Conservation (phyloP, 768 basidiomycete species). For the Boletus rubescentipes region DNA sequence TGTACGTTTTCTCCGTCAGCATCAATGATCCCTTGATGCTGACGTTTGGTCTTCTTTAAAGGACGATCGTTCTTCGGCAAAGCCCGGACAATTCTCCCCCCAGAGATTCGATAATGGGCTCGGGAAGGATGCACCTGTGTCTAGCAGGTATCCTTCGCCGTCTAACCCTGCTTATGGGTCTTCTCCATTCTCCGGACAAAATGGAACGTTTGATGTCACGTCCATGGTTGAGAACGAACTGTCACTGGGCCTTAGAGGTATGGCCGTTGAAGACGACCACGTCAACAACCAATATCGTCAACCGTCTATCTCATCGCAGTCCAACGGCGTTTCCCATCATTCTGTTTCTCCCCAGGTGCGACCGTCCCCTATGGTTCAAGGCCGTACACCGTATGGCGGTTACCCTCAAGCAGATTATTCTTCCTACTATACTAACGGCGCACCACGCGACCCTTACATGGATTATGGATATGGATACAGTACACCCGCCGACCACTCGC, state of each 20-base stretch:
- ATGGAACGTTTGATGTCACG: constrained; percentile 38
- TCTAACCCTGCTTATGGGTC: constrained; percentile 38
- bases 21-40: constrained; percentile 15
- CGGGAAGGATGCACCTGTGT: constrained; percentile 39
- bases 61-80: constrained; percentile 49
- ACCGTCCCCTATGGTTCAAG: constrained; percentile 44
- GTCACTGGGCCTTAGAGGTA: constrained; percentile 56
- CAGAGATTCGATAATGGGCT: constrained; percentile 51
- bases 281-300: constrained; percentile 40
- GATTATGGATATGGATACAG: constrained; percentile 62
- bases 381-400: constrained; percentile 45
- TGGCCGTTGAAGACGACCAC: constrained; percentile 58
- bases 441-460: constrained; percentile 48
- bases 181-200: constrained; percentile 31
- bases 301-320: constrained; percentile 29
- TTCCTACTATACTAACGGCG: constrained; percentile 53
- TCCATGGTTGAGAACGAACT: constrained; percentile 53
- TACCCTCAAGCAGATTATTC: constrained; percentile 60
- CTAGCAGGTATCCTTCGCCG: constrained; percentile 48
- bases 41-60: constrained; percentile 24
- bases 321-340: constrained; percentile 30
- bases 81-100: constrained; percentile 52
- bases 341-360: constrained; percentile 39
- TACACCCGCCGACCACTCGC: constrained; percentile 45
- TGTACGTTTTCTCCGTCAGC: constrained; percentile 30